Base-by-base conservation (phyloP, 2,329 filamentous ascomycete genomes). In the Ascochyta clinopodiicola region DNA sequence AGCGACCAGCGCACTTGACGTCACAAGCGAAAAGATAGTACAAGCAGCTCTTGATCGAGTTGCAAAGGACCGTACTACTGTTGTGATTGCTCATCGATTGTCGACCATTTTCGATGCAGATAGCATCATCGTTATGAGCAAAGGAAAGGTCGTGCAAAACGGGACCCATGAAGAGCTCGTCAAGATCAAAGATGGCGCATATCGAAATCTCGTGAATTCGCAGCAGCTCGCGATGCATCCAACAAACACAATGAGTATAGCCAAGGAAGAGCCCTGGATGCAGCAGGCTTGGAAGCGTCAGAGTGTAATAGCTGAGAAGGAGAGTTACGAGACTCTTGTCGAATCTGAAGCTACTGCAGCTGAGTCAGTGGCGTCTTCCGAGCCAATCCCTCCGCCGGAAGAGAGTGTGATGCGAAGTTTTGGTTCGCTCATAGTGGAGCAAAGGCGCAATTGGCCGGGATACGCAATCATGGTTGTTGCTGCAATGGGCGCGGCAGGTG, bases 31-130 rank as follows among this genome's bases (percentile, higher is more conserved):
- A 78, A 91, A 91, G 37, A 89, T 96, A 8, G 94, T 97, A 2
- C 94, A 97, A 75, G 91, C 90, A 32, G 94, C 94, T 17, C 82
- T 98, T 13, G 92, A 96, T 67, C 88, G 85, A 43, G 93, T 92
- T 24, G 83, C 92, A 1, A 83, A 88, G 58, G 91, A 92, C 22
- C 86, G 94, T 49, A 98, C 94, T 0, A 97, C 94, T 4, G 96
- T 97, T 66, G 90, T 92, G 8, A 97, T 98, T 74, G 94, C 94
- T 43, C 94, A 98, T 78, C 88, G 93, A 64, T 81, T 98, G 10
- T 96, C 92, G 0, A 97, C 94, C 6, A 96, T 97, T 78, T 92
- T 87, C 69, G 86, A 88, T 60, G 90, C 91, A 2, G 88, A 94
- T 68, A 85, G 32, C 19, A 95, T 95, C 52, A 80, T 92, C 7